Evolutionary conservation across 148 eudicot species (phyloP).

Genomic region (Amaranthus hypochondriacus): DNA sequence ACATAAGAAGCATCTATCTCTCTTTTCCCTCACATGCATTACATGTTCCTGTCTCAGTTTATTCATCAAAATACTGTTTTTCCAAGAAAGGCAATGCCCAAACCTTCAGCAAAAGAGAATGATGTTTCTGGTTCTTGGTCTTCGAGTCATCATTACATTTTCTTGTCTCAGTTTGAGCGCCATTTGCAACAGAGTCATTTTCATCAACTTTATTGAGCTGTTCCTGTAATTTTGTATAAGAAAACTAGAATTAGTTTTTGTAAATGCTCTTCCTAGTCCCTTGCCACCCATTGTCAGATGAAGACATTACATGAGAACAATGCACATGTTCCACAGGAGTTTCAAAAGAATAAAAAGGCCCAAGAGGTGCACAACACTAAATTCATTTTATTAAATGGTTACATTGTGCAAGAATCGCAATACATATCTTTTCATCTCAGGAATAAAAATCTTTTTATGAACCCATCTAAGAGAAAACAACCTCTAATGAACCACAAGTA

Average conservation of each 20-base stretch:
- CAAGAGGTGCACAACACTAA: neutral
- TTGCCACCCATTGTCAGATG: neutral
- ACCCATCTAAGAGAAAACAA: neutral
- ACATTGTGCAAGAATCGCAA: neutral
- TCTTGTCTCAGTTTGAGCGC: slow-evolving; percentile 33
- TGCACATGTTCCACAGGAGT: neutral
- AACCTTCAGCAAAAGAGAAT: slow-evolving; percentile 87
- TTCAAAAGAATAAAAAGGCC: neutral
- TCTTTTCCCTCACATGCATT: neutral
- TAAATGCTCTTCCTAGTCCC: neutral
- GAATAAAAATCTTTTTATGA: neutral
- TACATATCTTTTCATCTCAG: neutral
- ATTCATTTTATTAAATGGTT: neutral
- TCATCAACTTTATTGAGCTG: slow-evolving; percentile 63
- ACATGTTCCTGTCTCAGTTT: no score
- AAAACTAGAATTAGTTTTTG: slow-evolving; percentile 6
- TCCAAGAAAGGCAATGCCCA: slow-evolving; percentile 9
- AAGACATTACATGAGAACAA: neutral
- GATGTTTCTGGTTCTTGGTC: slow-evolving; percentile 56
- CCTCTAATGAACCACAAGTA: neutral
- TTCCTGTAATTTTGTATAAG: slow-evolving; percentile 44
- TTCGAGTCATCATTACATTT: slow-evolving; percentile 27
- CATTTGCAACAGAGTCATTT: slow-evolving; percentile 40
- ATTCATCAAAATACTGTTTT: neutral
- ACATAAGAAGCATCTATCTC: neutral